Percentiles rank a stretch among this genome's conserved stretches.
phyloP scores from a whole-genome alignment of 2,329 filamentous ascomycete species.

The Pestalotiopsis sp. region DNA sequence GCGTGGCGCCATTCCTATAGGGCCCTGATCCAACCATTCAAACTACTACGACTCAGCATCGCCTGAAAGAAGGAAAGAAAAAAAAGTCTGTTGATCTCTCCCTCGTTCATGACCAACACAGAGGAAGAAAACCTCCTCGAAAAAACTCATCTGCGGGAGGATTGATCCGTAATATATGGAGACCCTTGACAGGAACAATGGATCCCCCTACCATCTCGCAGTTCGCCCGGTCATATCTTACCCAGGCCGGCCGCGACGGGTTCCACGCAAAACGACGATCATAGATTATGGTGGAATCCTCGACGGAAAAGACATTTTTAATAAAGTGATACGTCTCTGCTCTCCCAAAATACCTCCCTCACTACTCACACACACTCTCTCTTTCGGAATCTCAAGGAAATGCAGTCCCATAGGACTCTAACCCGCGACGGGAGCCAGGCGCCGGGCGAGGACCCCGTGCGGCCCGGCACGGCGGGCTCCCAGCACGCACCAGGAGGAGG shows the following conservation, averaged over 20 bases:
- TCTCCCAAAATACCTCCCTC: not conserved
- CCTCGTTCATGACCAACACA: not conserved
- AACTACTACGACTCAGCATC: too few relatives aligned
- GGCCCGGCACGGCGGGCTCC: not conserved
- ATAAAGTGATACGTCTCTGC: not conserved
- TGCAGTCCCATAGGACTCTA: not conserved
- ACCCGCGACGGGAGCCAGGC: not conserved
- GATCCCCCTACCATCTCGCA: not conserved
- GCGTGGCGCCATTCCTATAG: too few relatives aligned
- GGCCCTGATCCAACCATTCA: too few relatives aligned
- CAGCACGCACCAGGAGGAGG: not conserved
- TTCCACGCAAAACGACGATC: not conserved
- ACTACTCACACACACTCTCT: not conserved
- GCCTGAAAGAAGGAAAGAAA: not conserved
- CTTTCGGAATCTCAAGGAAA: not conserved
- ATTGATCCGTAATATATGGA: not conserved
- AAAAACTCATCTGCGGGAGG: not conserved
- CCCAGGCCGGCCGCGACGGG: not conserved
- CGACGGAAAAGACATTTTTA: not conserved
- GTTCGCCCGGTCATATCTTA: not conserved
- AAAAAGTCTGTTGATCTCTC: not conserved
- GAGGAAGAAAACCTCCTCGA: not conserved
- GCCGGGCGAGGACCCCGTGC: not conserved
- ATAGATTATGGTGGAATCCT: not conserved
- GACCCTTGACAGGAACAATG: not conserved